Evolutionary conservation across 805 yeast genomes (phyloP).

Genomic region (Metschnikowia continentalis): DNA sequence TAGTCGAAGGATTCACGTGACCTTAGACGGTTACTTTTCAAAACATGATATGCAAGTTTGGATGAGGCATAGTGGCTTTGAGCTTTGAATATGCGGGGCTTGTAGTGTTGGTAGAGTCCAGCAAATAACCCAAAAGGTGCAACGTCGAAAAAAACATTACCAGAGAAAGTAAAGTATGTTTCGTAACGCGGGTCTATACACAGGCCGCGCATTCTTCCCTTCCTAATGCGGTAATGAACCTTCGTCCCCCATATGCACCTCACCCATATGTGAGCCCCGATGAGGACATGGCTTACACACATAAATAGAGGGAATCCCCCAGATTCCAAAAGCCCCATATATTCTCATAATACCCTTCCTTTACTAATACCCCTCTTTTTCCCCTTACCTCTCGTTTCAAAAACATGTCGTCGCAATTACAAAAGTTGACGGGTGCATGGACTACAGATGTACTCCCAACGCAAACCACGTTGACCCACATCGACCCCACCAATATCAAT

Average conservation of each 20-base stretch:
- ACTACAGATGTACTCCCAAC: slow-evolving; percentile 17
- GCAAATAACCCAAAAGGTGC: background rate
- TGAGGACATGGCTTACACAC: background rate
- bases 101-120: background rate
- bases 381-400: too few relatives aligned
- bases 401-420: slow-evolving; percentile 4
- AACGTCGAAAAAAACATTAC: background rate
- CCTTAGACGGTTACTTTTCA: too few relatives aligned
- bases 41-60: background rate
- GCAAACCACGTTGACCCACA: slow-evolving; percentile 17
- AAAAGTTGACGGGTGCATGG: slow-evolving; percentile 17
- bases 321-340: background rate
- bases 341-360: background rate
- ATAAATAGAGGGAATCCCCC: background rate
- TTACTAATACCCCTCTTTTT: background rate
- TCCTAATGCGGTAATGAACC: background rate
- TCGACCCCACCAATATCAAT: slow-evolving; percentile 13
- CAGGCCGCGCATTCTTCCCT: background rate
- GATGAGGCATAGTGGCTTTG: background rate
- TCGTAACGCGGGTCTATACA: background rate
- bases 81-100: background rate
- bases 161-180: background rate
- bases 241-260: background rate
- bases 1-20: too few relatives aligned
- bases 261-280: background rate